Evolutionary conservation across 2,329 filamentous ascomycete species (phyloP).

Genomic region (Diaporthe aspalathi): DNA sequence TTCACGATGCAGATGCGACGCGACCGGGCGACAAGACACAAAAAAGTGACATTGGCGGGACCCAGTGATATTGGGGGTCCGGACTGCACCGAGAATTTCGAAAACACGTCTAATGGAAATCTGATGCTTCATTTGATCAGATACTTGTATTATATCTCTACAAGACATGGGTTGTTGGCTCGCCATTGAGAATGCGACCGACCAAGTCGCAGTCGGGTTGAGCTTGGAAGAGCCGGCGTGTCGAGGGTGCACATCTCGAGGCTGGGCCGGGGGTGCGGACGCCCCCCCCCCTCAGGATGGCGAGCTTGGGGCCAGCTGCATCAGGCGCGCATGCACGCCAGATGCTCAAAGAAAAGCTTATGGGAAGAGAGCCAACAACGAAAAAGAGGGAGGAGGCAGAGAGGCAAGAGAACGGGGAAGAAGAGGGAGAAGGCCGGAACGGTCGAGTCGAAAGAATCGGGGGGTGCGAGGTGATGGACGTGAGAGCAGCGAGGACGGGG

Average conservation of each 20-base stretch:
- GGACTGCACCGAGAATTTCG: not conserved
- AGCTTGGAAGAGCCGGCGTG: not conserved
- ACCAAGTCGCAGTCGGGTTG: constrained; percentile 18
- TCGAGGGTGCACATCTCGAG: constrained; percentile 30
- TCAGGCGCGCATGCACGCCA: constrained; percentile 14
- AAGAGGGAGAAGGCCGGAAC: constrained; percentile 40
- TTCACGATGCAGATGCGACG: constrained; percentile 35
- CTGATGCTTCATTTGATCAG: constrained; percentile 12
- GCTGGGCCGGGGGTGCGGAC: not conserved
- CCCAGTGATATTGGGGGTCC: constrained; percentile 33
- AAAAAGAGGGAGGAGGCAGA: constrained; percentile 32
- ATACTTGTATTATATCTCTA: constrained; percentile 8
- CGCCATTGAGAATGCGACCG: constrained; percentile 37
- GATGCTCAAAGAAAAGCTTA: constrained; percentile 14
- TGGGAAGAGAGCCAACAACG: constrained; percentile 31
- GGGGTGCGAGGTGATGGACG: constrained; percentile 35
- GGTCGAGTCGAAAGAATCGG: constrained; percentile 24
- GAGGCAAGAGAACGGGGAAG: constrained; percentile 21
- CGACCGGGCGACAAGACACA: constrained; percentile 30
- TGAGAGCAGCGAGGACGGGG: constrained; percentile 29
- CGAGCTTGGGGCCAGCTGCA: constrained; percentile 16
- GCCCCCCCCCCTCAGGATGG: not conserved
- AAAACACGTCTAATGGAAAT: constrained; percentile 3
- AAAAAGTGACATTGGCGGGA: constrained; percentile 37
- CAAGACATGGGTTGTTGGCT: constrained; percentile 38